Evolutionary conservation across 805 yeast species (phyloP).

Genomic region (Wickerhamiella dianesei): DNA sequence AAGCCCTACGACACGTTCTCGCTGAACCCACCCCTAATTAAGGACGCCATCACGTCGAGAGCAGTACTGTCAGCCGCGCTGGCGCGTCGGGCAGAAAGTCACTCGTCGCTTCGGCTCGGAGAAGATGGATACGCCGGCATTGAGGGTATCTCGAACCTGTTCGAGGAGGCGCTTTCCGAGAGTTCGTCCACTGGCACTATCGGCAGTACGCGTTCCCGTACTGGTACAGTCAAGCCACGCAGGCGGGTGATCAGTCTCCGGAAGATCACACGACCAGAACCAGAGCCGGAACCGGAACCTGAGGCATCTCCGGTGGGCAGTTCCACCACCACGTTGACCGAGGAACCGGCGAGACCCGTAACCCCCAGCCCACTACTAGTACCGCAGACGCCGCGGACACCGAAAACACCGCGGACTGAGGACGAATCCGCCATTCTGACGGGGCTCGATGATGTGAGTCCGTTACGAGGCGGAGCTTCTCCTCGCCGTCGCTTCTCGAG

Average conservation of each 20-base stretch:
- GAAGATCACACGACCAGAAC: constrained; percentile 1
- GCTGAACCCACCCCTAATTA: constrained; percentile 2
- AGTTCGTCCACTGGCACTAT: neutral
- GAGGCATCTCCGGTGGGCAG: neutral
- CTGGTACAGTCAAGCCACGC: constrained; percentile 3
- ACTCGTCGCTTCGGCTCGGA: too few relatives aligned
- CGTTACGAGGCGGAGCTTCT: neutral
- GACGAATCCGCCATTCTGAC: constrained; percentile 1
- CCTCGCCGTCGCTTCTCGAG: constrained; percentile 1
- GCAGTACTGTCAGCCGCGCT: neutral
- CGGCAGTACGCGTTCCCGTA: neutral
- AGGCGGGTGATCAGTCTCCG: constrained; percentile 14
- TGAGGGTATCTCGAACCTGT: neutral
- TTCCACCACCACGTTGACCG: too few relatives aligned
- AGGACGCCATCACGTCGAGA: constrained; percentile 1
- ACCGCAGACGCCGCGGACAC: neutral
- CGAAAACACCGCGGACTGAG: constrained; percentile 3
- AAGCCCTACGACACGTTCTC: constrained; percentile 12
- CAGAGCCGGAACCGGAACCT: neutral
- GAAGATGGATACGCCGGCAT: neutral
- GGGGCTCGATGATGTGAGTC: constrained; percentile 2
- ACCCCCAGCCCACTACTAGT: neutral
- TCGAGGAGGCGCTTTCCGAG: constrained; percentile 1
- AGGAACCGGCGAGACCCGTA: neutral
- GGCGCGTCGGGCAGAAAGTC: neutral